phyloP scores from a whole-genome alignment of 768 basidiomycete species.

The Lyophyllum semitale region DNA sequence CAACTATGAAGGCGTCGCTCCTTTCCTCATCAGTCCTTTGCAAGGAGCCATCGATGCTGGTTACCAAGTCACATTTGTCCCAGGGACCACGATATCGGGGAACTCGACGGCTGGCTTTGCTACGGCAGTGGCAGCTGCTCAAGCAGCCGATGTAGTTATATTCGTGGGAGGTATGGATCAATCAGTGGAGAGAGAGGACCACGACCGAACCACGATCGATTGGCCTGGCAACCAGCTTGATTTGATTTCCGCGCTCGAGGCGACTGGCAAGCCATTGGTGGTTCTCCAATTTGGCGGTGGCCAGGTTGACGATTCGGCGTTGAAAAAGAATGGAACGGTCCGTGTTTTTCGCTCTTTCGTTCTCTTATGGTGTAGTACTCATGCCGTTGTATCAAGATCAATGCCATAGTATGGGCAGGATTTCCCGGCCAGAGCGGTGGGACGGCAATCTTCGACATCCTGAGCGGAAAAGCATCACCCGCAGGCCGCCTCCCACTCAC shows the following conservation, averaged over 20 bases:
- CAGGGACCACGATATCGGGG: conserved; percentile 42
- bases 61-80: conserved; percentile 42
- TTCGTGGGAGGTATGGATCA: conserved; percentile 59
- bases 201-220: conserved; percentile 47
- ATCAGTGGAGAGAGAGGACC: conserved; percentile 46
- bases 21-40: conserved; percentile 56
- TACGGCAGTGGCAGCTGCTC: conserved; percentile 51
- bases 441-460: conserved; percentile 51
- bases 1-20: conserved; percentile 56
- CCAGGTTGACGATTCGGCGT: conserved; percentile 49
- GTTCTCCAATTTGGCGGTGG: conserved; percentile 60
- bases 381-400: conserved; percentile 35
- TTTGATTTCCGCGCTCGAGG: conserved; percentile 44
- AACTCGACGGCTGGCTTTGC: conserved; percentile 46
- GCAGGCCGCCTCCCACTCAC: conserved; percentile 56
- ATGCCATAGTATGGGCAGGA: conserved; percentile 57
- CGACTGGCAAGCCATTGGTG: conserved; percentile 50
- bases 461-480: conserved; percentile 52
- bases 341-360: conserved; percentile 8
- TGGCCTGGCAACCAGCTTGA: conserved; percentile 62
- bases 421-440: conserved; percentile 61
- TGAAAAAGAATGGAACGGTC: conserved; percentile 46
- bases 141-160: conserved; percentile 48
- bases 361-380: not conserved
- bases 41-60: conserved; percentile 49